These are phyloP conservation scores for Penicillium coprophilum DNA, from an alignment of 495 filamentous ascomycete species.

Conservation along the genomic window DNA sequence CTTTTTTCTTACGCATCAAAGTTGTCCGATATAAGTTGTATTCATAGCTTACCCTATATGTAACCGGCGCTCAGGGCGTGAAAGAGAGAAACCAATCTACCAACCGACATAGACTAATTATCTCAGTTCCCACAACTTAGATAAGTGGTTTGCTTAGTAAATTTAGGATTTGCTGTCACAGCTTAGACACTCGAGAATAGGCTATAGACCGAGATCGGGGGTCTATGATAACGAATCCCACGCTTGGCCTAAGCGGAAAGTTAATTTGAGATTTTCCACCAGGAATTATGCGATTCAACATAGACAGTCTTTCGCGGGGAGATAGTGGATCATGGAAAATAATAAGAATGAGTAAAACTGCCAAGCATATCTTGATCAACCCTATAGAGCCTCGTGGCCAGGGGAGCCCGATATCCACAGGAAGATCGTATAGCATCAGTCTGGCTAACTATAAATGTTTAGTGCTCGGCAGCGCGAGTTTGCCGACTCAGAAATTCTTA, in stretches of 20 bases:
- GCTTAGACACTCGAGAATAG: too few species aligned
- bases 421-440: background rate
- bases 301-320: too few species aligned
- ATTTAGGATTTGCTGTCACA: background rate
- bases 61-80: background rate
- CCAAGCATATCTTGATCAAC: background rate
- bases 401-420: background rate
- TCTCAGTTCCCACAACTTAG: too few species aligned
- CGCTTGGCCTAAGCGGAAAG: too few species aligned
- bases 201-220: background rate
- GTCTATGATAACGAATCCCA: background rate
- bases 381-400: background rate
- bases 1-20: background rate
- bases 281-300: background rate
- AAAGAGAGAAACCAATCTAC: background rate
- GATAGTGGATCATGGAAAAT: conserved; percentile 9
- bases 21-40: background rate
- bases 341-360: conserved; percentile 9
- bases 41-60: background rate
- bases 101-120: background rate
- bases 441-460: background rate
- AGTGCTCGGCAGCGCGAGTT: background rate
- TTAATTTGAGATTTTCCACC: too few species aligned
- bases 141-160: background rate
- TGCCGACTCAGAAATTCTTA: conserved; percentile 7